Evolutionary conservation across 2,329 filamentous ascomycete species (phyloP).

Genomic region (Canariomyces notabilis): DNA sequence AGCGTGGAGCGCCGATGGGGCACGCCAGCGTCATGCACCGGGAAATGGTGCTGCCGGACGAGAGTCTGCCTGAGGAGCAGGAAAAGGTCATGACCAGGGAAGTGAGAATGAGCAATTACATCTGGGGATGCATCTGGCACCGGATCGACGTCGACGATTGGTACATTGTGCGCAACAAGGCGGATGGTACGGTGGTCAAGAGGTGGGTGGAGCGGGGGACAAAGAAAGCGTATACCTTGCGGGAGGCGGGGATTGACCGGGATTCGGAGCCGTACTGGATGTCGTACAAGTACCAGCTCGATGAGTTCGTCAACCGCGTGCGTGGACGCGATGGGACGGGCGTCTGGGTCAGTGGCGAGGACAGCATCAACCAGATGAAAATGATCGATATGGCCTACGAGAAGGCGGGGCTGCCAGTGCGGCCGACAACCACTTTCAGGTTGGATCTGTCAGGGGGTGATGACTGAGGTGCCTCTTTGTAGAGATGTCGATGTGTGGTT

Average conservation of each 20-base stretch:
- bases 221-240: constrained; percentile 34
- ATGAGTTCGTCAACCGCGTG: constrained; percentile 44
- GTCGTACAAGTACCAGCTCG: constrained; percentile 43
- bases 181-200: constrained; percentile 24
- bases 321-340: constrained; percentile 34
- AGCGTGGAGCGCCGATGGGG: constrained; percentile 13
- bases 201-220: constrained; percentile 20
- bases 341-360: constrained; percentile 38
- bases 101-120: constrained; percentile 29
- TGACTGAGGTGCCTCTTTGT: neutral
- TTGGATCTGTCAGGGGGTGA: neutral
- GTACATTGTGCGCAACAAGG: constrained; percentile 28
- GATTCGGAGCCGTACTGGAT: constrained; percentile 37
- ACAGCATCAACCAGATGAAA: constrained; percentile 41
- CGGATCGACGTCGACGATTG: constrained; percentile 35
- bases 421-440: constrained; percentile 14
- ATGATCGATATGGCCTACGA: constrained; percentile 44
- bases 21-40: constrained; percentile 20
- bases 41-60: constrained; percentile 24
- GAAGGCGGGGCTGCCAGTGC: constrained; percentile 29
- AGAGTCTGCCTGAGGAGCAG: constrained; percentile 15
- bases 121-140: constrained; percentile 29
- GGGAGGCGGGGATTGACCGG: constrained; percentile 29
- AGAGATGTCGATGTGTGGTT: neutral
- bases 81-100: constrained; percentile 26